phyloP scores from a whole-genome alignment of 2,329 filamentous ascomycete species.

The Stenocarpella maydis region DNA sequence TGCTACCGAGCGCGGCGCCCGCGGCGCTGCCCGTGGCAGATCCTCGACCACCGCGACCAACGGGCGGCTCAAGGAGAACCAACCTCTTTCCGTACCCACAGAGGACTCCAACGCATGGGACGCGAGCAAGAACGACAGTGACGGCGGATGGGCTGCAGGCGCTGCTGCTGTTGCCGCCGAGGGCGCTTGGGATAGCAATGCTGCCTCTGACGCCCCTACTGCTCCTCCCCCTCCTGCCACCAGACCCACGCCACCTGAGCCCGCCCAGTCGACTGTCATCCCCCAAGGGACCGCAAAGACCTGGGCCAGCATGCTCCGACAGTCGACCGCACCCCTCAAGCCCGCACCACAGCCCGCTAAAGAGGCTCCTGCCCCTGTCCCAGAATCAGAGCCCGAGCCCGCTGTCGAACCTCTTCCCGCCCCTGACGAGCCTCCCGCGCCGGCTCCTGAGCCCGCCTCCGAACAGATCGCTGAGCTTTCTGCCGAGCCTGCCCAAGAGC shows the following conservation, averaged over 20 bases:
- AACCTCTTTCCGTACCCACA: slow-evolving; percentile 70
- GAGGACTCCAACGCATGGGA: slow-evolving; percentile 74
- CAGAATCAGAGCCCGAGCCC: slow-evolving; percentile 55
- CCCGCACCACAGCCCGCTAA: slow-evolving; percentile 61
- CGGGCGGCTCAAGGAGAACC: slow-evolving; percentile 63
- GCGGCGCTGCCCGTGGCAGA: slow-evolving; percentile 69
- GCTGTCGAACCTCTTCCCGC: slow-evolving; percentile 44
- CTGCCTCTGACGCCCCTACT: slow-evolving; percentile 44
- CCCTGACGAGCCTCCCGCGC: slow-evolving; percentile 38
- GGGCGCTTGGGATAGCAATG: slow-evolving; percentile 55
- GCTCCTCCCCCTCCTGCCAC: slow-evolving; percentile 50
- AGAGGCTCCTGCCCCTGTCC: slow-evolving; percentile 56
- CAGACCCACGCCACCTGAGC: slow-evolving; percentile 40
- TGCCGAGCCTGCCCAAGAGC: slow-evolving; percentile 41
- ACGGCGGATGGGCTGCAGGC: slow-evolving; percentile 41
- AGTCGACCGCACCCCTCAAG: slow-evolving; percentile 63
- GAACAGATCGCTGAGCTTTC: slow-evolving; percentile 47
- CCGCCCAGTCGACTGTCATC: slow-evolving; percentile 46
- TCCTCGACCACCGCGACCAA: slow-evolving; percentile 67
- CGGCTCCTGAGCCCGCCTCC: slow-evolving; percentile 49
- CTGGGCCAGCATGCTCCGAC: slow-evolving; percentile 80
- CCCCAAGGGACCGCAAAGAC: slow-evolving; percentile 60
- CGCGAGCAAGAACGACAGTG: slow-evolving; percentile 51
- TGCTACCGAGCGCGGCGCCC: slow-evolving; percentile 69
- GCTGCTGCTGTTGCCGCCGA: slow-evolving; percentile 38